Percentiles rank a stretch among this genome's conserved stretches.
phyloP scores from a whole-genome alignment of 2,329 filamentous ascomycete species.

The Paecilomyces sp. region DNA sequence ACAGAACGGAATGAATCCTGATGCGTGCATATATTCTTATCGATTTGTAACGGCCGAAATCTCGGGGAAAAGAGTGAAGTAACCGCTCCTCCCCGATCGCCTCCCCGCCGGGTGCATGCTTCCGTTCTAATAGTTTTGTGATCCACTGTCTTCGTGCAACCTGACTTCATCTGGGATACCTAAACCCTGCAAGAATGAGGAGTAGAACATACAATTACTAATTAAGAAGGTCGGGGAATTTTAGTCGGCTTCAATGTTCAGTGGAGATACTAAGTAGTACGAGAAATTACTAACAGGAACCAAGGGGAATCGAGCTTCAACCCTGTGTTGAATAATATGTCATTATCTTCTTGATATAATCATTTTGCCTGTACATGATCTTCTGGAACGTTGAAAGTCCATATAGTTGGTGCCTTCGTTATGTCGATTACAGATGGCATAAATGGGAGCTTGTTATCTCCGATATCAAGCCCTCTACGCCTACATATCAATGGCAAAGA shows the following conservation, averaged over 20 bases:
- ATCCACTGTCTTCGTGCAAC: too few relatives aligned
- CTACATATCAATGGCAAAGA: constrained; percentile 3
- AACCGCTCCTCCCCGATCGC: too few relatives aligned
- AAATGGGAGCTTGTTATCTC: background rate
- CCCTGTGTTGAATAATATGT: background rate
- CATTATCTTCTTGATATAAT: background rate
- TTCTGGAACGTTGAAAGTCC: too few relatives aligned
- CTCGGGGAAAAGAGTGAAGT: background rate
- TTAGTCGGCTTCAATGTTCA: background rate
- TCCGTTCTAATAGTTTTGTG: too few relatives aligned
- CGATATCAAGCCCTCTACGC: background rate
- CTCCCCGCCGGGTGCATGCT: too few relatives aligned
- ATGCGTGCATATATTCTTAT: background rate
- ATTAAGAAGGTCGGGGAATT: background rate
- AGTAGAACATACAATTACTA: background rate
- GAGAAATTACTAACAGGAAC: background rate
- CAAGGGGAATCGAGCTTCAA: background rate
- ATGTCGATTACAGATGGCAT: background rate
- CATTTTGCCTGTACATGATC: background rate
- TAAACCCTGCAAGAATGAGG: background rate
- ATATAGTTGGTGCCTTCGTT: background rate
- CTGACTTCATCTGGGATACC: too few relatives aligned
- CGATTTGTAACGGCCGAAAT: background rate
- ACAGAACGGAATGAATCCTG: background rate
- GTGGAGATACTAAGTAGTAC: background rate